These are phyloP conservation scores for Salix udensis DNA, from an alignment of 345 rosid species.

Conservation along the genomic window DNA sequence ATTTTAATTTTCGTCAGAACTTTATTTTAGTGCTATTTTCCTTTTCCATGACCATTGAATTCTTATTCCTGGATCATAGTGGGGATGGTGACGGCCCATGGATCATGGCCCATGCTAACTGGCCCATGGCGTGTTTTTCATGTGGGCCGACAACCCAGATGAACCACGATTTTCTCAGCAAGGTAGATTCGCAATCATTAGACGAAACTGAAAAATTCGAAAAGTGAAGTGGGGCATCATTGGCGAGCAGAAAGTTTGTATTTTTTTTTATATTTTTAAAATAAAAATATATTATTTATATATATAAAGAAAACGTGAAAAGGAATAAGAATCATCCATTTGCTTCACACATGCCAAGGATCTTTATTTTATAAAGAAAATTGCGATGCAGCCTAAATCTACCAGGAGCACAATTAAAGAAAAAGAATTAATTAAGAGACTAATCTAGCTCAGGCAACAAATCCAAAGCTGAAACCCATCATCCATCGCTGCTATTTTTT, in stretches of 20 bases:
- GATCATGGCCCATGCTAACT: background rate
- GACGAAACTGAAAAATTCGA: background rate
- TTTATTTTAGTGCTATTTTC: background rate
- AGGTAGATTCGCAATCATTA: background rate
- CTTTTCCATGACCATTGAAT: background rate
- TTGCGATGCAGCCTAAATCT: no score
- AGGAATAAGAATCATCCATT: no score
- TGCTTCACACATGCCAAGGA: no score
- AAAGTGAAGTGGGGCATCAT: background rate
- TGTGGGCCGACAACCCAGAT: background rate
- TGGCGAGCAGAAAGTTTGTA: background rate
- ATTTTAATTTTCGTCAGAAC: background rate
- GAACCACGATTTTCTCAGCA: background rate
- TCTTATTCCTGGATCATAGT: background rate
- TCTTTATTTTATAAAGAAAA: no score
- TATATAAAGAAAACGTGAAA: no score
- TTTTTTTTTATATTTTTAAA: background rate
- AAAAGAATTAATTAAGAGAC: no score
- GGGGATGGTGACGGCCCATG: background rate
- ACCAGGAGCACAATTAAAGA: no score
- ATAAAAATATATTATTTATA: no score
- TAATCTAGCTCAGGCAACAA: no score
- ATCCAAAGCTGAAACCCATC: no score
- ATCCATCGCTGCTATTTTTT: background rate
- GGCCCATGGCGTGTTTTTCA: background rate